Evolutionary conservation across 2,329 filamentous ascomycete genomes (phyloP).

Genomic region (Xylariaceae sp.): DNA sequence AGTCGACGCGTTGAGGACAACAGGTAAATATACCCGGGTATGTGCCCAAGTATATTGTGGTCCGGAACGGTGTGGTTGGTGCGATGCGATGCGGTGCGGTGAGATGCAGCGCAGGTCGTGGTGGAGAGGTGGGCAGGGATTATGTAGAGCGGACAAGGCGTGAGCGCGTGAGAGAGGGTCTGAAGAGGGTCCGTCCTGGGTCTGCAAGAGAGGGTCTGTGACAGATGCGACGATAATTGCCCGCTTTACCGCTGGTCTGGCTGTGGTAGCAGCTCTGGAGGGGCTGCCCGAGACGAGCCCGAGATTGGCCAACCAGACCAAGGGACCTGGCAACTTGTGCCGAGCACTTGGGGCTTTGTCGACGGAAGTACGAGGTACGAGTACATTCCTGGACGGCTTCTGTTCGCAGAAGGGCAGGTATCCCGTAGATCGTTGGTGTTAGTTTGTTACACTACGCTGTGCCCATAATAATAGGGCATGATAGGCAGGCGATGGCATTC

Average conservation of each 20-base stretch:
- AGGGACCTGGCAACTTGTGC: conserved; percentile 11
- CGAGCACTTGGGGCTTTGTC: conserved; percentile 2
- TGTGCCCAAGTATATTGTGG: no score
- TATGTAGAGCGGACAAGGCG: no score
- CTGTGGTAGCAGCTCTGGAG: neutral
- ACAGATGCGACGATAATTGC: neutral
- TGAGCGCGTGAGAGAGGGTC: no score
- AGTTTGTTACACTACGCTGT: neutral
- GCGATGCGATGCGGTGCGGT: no score
- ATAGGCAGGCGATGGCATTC: no score
- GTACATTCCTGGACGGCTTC: neutral
- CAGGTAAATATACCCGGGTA: neutral
- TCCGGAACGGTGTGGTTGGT: no score
- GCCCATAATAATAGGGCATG: no score
- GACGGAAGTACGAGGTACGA: neutral
- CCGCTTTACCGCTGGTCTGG: neutral
- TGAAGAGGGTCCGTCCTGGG: neutral
- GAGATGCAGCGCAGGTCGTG: no score
- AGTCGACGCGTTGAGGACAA: neutral
- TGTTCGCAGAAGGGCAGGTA: neutral
- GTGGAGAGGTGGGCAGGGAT: no score
- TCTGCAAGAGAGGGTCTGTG: neutral
- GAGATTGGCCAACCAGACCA: conserved; percentile 18
- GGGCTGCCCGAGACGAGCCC: conserved; percentile 3
- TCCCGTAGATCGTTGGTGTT: neutral